These are phyloP conservation scores for Leishmania martiniquensis DNA, from an alignment of 208 protist species.

Conservation along the genomic window DNA sequence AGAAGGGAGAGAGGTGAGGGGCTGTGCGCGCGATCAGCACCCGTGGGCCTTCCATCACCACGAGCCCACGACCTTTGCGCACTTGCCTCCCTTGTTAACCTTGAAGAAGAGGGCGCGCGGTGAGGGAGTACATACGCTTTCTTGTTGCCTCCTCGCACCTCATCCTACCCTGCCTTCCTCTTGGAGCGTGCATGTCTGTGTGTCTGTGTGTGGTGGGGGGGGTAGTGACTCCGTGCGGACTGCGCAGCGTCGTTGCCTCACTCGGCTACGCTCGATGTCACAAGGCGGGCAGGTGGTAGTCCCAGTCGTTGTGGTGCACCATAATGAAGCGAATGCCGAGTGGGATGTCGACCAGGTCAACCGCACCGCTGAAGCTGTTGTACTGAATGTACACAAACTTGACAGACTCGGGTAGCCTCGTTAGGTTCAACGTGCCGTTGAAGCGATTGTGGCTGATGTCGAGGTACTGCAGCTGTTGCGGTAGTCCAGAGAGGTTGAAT, in stretches of 20 bases:
- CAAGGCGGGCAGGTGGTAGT: conserved; percentile 32
- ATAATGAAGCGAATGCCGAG: conserved; percentile 41
- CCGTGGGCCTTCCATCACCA: too few species aligned
- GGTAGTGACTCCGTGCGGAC: too few species aligned
- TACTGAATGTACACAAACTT: conserved; percentile 40
- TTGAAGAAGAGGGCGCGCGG: too few species aligned
- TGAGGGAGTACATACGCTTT: too few species aligned
- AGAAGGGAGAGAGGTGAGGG: too few species aligned
- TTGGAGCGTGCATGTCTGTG: too few species aligned
- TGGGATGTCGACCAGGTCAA: conserved; percentile 43
- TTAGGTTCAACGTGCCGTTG: conserved; percentile 34
- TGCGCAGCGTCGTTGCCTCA: not conserved
- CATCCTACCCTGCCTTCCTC: too few species aligned
- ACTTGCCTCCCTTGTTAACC: too few species aligned
- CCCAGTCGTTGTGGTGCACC: conserved; percentile 62
- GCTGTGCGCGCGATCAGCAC: too few species aligned
- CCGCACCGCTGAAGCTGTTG: conserved; percentile 47
- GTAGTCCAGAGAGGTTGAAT: conserved; percentile 24
- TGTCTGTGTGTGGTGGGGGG: too few species aligned
- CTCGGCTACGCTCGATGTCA: not conserved
- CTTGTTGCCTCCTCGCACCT: too few species aligned
- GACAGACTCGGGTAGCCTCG: conserved; percentile 39
- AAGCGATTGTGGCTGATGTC: conserved; percentile 49
- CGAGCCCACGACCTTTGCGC: too few species aligned
- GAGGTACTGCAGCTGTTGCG: conserved; percentile 20